Conservation (phyloP, 1,284 basidiomycete genomes). For the Clitocybe nebularis region DNA sequence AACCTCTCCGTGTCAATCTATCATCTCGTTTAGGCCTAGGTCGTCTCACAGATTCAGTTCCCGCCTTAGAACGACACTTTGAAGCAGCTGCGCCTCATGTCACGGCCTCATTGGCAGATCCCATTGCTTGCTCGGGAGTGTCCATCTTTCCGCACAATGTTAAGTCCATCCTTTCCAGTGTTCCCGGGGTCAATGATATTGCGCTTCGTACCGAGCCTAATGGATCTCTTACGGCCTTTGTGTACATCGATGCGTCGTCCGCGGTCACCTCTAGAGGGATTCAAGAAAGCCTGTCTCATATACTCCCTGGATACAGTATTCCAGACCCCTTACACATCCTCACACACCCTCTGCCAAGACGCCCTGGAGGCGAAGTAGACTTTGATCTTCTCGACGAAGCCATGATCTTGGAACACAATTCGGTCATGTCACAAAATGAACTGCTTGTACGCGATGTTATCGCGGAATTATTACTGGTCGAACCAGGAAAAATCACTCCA, state of each 20-base stretch:
- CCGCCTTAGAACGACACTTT: constrained; percentile 35
- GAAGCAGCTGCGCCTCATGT: constrained; percentile 32
- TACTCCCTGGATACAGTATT: constrained; percentile 34
- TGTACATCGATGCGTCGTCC: constrained; percentile 24
- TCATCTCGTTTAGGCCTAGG: constrained; percentile 36
- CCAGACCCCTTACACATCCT: constrained; percentile 31
- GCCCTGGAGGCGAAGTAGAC: constrained; percentile 26
- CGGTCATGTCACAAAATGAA: constrained; percentile 30
- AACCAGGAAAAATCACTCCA: constrained; percentile 30
- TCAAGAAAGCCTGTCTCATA: constrained; percentile 26
- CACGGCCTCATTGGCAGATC: constrained; percentile 30
- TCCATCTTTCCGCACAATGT: no score
- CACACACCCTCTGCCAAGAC: constrained; percentile 18
- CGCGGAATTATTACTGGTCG: constrained; percentile 33
- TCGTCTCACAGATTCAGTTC: constrained; percentile 30
- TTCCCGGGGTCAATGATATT: no score
- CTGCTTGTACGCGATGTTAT: constrained; percentile 37
- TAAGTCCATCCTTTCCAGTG: no score
- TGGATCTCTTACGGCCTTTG: constrained; percentile 33
- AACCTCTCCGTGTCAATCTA: constrained; percentile 41
- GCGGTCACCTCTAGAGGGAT: constrained; percentile 29
- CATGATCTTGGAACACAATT: no score
- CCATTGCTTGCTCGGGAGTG: no score
- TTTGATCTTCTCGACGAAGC: constrained; percentile 33
- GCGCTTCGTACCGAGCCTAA: no score